Evolutionary conservation across 176 grass and related monocot species (phyloP).

Genomic region (Phyllostachys edulis): DNA sequence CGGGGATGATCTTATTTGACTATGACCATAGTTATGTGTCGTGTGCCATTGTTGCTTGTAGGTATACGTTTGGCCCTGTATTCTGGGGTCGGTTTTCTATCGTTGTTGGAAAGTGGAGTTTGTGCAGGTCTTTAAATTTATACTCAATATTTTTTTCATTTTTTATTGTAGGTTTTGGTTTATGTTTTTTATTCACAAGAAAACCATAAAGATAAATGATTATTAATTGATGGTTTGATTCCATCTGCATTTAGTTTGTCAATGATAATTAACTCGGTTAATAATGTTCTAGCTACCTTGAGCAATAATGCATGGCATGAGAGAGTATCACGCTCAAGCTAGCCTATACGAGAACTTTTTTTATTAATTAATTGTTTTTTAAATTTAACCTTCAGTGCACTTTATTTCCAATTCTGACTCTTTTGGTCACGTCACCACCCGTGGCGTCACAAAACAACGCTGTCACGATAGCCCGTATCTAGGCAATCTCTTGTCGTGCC

Average conservation of each 20-base stretch:
- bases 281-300: background rate
- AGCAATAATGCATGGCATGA: too few species aligned
- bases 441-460: too few species aligned
- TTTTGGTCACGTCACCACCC: too few species aligned
- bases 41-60: constrained; percentile 7
- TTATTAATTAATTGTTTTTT: too few species aligned
- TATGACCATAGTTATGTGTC: constrained; percentile 31
- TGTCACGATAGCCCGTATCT: too few species aligned
- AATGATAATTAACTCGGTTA: background rate
- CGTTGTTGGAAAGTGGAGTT: constrained; percentile 12
- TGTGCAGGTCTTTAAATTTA: background rate
- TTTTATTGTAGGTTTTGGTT: background rate
- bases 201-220: background rate
- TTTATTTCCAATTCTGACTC: too few species aligned
- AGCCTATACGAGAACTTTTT: too few species aligned
- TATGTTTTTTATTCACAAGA: background rate
- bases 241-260: background rate
- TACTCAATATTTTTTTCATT: background rate
- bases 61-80: constrained; percentile 35
- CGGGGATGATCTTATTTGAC: constrained; percentile 39
- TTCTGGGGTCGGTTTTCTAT: constrained; percentile 34
- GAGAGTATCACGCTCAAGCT: too few species aligned
- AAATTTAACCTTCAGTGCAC: too few species aligned
- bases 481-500: too few species aligned
- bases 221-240: background rate